Evolutionary conservation across 2,329 filamentous ascomycete species (phyloP).

Genomic region (Aureobasidium sp.): DNA sequence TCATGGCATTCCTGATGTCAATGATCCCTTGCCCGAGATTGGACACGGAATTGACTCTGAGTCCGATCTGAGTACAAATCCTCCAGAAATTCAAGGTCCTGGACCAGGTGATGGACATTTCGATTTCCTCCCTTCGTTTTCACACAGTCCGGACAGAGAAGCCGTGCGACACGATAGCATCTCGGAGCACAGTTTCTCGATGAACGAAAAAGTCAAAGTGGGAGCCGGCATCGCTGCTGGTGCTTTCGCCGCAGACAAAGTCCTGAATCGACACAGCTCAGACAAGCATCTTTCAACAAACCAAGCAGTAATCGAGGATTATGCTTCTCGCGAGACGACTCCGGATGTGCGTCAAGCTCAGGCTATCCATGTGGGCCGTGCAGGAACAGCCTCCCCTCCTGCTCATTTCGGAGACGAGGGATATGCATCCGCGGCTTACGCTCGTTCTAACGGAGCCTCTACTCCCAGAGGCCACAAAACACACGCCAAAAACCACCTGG

Average conservation of each 20-base stretch:
- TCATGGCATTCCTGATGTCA: slow-evolving; percentile 58
- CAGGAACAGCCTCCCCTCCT: slow-evolving; percentile 9
- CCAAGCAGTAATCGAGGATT: slow-evolving; percentile 10
- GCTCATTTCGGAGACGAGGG: slow-evolving; percentile 15
- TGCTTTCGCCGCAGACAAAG: background rate
- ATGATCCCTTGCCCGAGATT: slow-evolving; percentile 68
- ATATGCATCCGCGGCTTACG: slow-evolving; percentile 15
- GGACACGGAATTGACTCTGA: slow-evolving; percentile 52
- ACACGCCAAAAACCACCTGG: background rate
- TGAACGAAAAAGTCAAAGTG: background rate
- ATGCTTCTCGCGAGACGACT: slow-evolving; percentile 9
- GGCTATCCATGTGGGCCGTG: slow-evolving; percentile 6
- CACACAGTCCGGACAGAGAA: slow-evolving; percentile 2
- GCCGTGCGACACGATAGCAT: slow-evolving; percentile 4
- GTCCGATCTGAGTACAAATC: slow-evolving; percentile 70
- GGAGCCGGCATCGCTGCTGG: slow-evolving; percentile 14
- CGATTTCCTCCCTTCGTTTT: background rate
- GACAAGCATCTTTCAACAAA: slow-evolving; percentile 2
- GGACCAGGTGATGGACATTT: background rate
- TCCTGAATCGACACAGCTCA: background rate
- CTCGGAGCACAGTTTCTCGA: slow-evolving; percentile 1
- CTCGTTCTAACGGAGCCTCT: slow-evolving; percentile 14
- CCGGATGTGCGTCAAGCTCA: slow-evolving; percentile 12
- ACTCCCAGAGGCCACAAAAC: background rate
- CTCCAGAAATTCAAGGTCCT: slow-evolving; percentile 28